Evolutionary conservation across 805 yeast genomes (phyloP), one percentile per base, ranked within the genome.

Genomic region (Yamadazyma sp.): DNA sequence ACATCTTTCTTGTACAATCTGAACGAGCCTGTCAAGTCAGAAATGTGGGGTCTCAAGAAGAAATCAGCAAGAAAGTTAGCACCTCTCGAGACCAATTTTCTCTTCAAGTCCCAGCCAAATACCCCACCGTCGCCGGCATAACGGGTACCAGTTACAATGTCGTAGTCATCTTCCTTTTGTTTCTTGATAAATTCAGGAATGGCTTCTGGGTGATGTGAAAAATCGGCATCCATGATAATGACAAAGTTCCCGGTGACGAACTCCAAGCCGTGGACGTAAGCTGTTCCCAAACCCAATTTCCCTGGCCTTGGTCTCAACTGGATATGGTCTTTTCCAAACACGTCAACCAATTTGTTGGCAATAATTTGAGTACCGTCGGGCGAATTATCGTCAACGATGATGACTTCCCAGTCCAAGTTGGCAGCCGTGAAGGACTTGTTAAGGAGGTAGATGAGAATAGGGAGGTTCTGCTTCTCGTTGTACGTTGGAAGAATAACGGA

Each of bases 101-200:
- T 70, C 71, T 83, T 82, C 59, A 83, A 73, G 54, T 84, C 89
- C 91, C 91, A 83, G 34, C 91, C 91, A 53, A 74, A 84, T 20
- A 83, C 91, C 33, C 91, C 91, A 21, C 91, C 91, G 49, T 83
- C 70, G 11, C 90, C 90, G 8, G 84, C 83, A 51, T 84, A 83
- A 53, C 91, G 73, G 6, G 91, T 84, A 18, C 75, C 75, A 13
- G 75, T 69, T 19, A 69, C 73, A 56, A 77, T 77, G 50, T 77
- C 83, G 48, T 54, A 77, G 52, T 77, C 54, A 29, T 53, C 64
- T 38, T 52, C 44, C 53, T 74, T 67, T 50, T 84, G 91, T 55
- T 78, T 77, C 37, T 71, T 73, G 52, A 84, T 82, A 57, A 83
- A 82, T 56, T 80, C 68, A 6, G 90, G 91, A 58, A 83, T 83